A percentile compares a stretch with the other conserved stretches of the same genome.
phyloP scores from a whole-genome alignment of 2,329 filamentous ascomycete species.

The Aspergillus hiratsukae region DNA sequence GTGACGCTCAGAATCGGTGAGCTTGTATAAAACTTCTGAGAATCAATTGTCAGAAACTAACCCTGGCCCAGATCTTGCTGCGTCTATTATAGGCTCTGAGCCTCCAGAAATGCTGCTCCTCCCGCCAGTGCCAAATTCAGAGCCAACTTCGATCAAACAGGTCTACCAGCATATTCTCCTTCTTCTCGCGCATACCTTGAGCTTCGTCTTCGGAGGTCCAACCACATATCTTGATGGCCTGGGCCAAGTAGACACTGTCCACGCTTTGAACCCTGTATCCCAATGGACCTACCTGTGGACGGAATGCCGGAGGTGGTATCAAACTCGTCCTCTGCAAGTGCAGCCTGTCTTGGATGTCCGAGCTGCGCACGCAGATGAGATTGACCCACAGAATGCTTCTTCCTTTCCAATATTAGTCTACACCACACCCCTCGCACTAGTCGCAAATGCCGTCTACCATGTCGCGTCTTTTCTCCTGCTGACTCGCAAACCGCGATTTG shows the following conservation, averaged over 20 bases:
- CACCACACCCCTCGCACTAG: constrained; percentile 24
- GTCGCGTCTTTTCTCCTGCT: constrained; percentile 18
- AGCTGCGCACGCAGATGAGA: constrained; percentile 21
- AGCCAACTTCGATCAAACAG: constrained; percentile 6
- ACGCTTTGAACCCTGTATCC: constrained; percentile 11
- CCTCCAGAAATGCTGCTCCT: constrained; percentile 15
- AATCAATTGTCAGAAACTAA: neutral
- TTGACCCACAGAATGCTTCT: constrained; percentile 18
- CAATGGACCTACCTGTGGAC: constrained; percentile 23
- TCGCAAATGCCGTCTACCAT: constrained; percentile 23
- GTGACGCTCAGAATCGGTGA: constrained; percentile 19
- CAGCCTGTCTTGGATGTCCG: constrained; percentile 22
- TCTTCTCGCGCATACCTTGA: constrained; percentile 16
- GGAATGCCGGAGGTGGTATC: constrained; percentile 24
- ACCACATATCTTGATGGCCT: constrained; percentile 9
- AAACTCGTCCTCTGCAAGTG: constrained; percentile 17
- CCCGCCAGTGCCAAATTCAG: constrained; percentile 5
- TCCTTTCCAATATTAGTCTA: constrained; percentile 24
- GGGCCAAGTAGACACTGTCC: constrained; percentile 3
- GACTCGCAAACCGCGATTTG: constrained; percentile 19
- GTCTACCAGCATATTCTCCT: constrained; percentile 17
- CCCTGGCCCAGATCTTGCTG: constrained; percentile 16
- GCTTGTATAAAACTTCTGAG: neutral
- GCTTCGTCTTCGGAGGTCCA: constrained; percentile 12
- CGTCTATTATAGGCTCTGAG: constrained; percentile 13